Base-by-base conservation (phyloP, 257 asterid genomes). In the Mitragyna speciosa region DNA sequence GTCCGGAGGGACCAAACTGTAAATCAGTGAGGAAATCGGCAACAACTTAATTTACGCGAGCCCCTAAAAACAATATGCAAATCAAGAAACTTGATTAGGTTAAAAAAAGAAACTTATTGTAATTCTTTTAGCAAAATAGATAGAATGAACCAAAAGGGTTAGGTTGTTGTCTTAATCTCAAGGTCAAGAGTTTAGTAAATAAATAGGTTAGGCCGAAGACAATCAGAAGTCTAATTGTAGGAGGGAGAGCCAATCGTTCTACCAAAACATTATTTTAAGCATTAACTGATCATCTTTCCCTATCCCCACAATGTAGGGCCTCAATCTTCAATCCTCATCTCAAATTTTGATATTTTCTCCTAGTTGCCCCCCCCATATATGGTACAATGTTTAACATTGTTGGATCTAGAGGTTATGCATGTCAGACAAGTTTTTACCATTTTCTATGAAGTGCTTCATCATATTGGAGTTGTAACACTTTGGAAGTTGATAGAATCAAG, bases 131-230 rank as follows among this genome's bases (percentile, higher is more conserved):
- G 41, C 70, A 31, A 14, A 64, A 51, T 51, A 9, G 22, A 30
- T 66, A 66, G 43, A 66, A 6, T 14, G 70, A 28, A 64, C 31
- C 70, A 64, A 64, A 26, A 64, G 43, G 70, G 16, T 66, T 66
- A 66, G 63, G 76, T 49, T 11, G 14, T 15, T 28, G 79, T 76
- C 79, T 45, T 76, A 45, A 76, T 61, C 79, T 66, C 71, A 30
- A 12, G 31, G n/a, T 66, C 39, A 66, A 66, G 22, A 31, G 45
- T 30, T 66, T 30, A 65, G 22, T 31, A 33, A 30, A 15, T 26
- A 6, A 76, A 26, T 12, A 0, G 30, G 41, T 12, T 64, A 28
- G 41, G 69, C 69, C 33, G 19, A 63, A 65, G 41, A 51, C 65
- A 66, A 66, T 65, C 74, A 2, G 31, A 48, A 26, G 26, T 30